Base-by-base conservation (phyloP, 2,329 filamentous ascomycete genomes). In the Aureobasidium sp. region DNA sequence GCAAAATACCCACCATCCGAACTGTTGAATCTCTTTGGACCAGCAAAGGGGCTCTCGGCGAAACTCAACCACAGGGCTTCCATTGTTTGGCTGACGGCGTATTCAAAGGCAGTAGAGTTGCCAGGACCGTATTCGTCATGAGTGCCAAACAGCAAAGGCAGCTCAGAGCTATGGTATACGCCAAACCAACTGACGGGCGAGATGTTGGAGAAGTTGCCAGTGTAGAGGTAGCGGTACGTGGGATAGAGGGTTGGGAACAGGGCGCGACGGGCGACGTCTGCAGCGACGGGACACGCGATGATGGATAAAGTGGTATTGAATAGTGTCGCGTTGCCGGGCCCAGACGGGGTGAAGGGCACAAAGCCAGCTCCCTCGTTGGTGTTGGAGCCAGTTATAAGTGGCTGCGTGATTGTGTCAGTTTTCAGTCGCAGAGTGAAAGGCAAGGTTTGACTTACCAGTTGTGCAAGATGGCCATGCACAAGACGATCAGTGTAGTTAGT, bases 181-280 rank as follows among this genome's bases (percentile, higher is more conserved):
- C 76, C 76, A 15, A 77, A 67, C 74, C 75, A 78, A 12, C 66
- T 62, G 20, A 70, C 68, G 0, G 70, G 71, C 29, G 70, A 73
- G 61, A 77, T 69, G 63, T 78, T 77, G 44, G 72, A 69, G 62
- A 76, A 77, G 51, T 73, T 71, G 44, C 75, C 75, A 5, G 71
- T 71, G 62, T 74, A 76, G 52, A 72, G 69, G 64, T 75, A 77
- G 11, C 75, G 75, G 66, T 72, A 77, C 5, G 75, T 75, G 5
- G 70, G 68, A 7, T 69, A 62, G 20, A 67, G 66, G 34, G 37
- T 17, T 67, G 56, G 22, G 6, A 29, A 22, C 20, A 56, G 52
- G 29, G 62, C 39, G 12, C 55, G 41, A 3, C 55, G 41, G 31
- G 41, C 55, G 1, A 65, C 59, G 17, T 61, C 65, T 14, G 22